A percentile compares a stretch with the other conserved stretches of the same genome.
These are phyloP conservation scores for Emiliania huxleyi DNA, from an alignment of 78 protist genomes.

Conservation along the genomic window DNA sequence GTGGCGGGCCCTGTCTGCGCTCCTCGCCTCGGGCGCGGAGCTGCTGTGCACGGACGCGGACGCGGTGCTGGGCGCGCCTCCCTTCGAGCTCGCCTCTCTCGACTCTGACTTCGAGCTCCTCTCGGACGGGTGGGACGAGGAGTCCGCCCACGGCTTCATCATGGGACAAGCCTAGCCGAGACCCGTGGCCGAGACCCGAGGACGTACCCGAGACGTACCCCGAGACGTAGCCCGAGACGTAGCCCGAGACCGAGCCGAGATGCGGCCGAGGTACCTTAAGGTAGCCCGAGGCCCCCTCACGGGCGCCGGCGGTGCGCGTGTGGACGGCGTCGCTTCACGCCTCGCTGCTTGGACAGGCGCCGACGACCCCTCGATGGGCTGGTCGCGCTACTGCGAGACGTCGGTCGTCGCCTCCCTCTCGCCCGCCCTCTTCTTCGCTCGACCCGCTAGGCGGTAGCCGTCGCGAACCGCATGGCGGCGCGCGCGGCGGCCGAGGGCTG, in stretches of 20 bases:
- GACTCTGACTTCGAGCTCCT: neutral
- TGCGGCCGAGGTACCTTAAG: too few species aligned
- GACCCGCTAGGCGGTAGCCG: neutral
- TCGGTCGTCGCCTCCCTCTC: neutral
- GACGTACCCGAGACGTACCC: too few species aligned
- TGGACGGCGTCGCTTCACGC: too few species aligned
- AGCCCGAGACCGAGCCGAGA: too few species aligned
- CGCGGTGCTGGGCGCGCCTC: neutral
- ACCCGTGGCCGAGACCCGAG: too few species aligned
- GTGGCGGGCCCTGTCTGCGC: neutral
- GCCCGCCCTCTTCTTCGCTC: neutral
- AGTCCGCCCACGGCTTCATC: neutral
- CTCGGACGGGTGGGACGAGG: neutral
- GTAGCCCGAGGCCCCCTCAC: too few species aligned
- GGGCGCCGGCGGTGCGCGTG: too few species aligned
- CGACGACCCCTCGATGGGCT: constrained; percentile 19
- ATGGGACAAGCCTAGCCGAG: too few species aligned
- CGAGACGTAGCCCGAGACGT: too few species aligned
- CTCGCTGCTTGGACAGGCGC: too few species aligned
- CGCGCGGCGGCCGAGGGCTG: neutral
- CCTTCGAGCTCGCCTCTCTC: neutral
- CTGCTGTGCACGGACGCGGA: neutral
- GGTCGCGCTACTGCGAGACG: constrained; percentile 28
- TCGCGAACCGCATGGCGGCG: neutral
- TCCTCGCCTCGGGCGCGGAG: neutral